Evolutionary conservation across 768 basidiomycete genomes (phyloP).

Genomic region (Porphyrellus cyaneotinctus): DNA sequence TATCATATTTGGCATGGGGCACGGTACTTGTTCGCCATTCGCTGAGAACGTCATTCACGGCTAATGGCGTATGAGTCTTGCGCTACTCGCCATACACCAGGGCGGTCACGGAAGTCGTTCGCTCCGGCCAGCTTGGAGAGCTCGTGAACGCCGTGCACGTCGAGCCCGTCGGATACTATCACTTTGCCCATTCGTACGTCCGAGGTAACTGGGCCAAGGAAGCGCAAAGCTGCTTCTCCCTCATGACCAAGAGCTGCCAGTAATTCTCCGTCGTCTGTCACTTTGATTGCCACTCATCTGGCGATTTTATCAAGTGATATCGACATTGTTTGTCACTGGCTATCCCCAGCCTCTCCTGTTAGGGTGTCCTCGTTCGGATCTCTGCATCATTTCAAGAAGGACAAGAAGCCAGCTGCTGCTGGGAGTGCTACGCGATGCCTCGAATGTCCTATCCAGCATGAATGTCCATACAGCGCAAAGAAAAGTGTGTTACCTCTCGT

Average conservation of each 20-base stretch:
- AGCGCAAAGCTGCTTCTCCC: constrained; percentile 65
- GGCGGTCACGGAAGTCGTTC: constrained; percentile 66
- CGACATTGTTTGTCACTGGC: constrained; percentile 77
- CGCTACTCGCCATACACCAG: constrained; percentile 82
- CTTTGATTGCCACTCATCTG: constrained; percentile 2
- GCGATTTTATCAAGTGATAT: constrained; percentile 57
- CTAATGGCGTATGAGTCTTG: constrained; percentile 50
- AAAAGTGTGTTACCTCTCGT: constrained; percentile 47
- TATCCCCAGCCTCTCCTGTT: constrained; percentile 58
- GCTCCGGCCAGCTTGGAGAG: constrained; percentile 66
- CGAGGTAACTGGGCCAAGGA: constrained; percentile 79
- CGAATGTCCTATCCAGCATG: constrained; percentile 65
- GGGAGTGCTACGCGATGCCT: constrained; percentile 68
- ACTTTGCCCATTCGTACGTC: constrained; percentile 89
- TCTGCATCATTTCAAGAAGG: constrained; percentile 74
- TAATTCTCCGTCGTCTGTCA: constrained; percentile 34
- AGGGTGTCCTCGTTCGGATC: constrained; percentile 86
- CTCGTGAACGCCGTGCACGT: constrained; percentile 81
- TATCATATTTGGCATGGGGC: constrained; percentile 82
- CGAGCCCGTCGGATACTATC: constrained; percentile 83
- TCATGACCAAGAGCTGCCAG: constrained; percentile 93
- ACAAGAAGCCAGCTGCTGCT: constrained; percentile 64
- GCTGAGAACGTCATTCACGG: background rate
- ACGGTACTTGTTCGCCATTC: constrained; percentile 47
- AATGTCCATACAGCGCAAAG: constrained; percentile 86